phyloP scores from a whole-genome alignment of 805 yeast genomes.

The Pichia membranifaciens region DNA sequence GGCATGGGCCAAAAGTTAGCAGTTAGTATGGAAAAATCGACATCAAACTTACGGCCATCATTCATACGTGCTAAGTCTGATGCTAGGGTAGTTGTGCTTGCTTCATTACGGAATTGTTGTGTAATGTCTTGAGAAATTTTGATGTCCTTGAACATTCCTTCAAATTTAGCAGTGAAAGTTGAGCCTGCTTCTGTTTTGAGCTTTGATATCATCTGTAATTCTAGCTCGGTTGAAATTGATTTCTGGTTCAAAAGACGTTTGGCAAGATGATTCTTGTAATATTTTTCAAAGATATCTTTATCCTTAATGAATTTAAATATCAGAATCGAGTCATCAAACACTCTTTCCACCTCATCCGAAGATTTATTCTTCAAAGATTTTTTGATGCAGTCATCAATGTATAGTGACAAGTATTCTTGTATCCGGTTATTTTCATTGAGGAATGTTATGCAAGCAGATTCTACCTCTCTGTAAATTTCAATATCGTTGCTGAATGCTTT shows the following conservation, averaged over 20 bases:
- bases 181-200: constrained; percentile 74
- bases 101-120: constrained; percentile 13
- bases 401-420: constrained; percentile 52
- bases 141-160: constrained; percentile 84
- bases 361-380: constrained; percentile 42
- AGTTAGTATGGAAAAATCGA: constrained; percentile 52
- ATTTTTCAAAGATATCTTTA: constrained; percentile 79
- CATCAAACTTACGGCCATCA: constrained; percentile 32
- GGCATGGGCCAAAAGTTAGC: constrained; percentile 66
- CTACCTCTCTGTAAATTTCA: constrained; percentile 47
- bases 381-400: constrained; percentile 51
- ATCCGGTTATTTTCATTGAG: constrained; percentile 42
- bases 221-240: constrained; percentile 51
- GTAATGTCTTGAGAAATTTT: constrained; percentile 45
- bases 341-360: constrained; percentile 39
- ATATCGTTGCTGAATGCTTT: constrained; percentile 45
- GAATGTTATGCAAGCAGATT: constrained; percentile 55
- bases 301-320: constrained; percentile 68
- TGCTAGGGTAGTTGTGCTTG: constrained; percentile 16
- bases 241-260: constrained; percentile 58
- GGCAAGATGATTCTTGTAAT: constrained; percentile 81
- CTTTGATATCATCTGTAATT: constrained; percentile 59
- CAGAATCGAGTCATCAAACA: constrained; percentile 50
- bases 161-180: constrained; percentile 69
- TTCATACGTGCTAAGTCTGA: constrained; percentile 14